Conservation (phyloP, 495 filamentous ascomycete species). For the Neurospora sp. region DNA sequence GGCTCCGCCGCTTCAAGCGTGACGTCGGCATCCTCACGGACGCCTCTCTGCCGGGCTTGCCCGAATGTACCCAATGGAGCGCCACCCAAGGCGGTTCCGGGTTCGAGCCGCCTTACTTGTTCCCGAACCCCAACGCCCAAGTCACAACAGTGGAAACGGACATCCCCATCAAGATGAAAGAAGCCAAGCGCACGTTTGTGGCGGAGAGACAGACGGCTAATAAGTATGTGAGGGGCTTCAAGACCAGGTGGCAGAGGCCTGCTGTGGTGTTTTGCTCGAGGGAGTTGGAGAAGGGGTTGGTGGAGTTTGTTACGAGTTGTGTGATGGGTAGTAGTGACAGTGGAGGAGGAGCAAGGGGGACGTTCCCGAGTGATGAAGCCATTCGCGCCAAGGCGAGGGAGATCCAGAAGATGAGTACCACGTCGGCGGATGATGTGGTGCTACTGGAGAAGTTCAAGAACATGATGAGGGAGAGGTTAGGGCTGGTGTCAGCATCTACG, state of each 20-base stretch:
- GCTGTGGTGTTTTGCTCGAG: slow-evolving; percentile 41
- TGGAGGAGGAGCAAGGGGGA: slow-evolving; percentile 2
- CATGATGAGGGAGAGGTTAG: slow-evolving; percentile 17
- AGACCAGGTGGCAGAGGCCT: slow-evolving; percentile 26
- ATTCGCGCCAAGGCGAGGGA: slow-evolving; percentile 31
- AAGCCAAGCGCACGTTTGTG: slow-evolving; percentile 25
- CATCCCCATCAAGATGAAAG: slow-evolving; percentile 18
- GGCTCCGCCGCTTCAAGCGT: slow-evolving; percentile 60
- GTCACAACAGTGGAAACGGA: not conserved
- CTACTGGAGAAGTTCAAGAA: slow-evolving; percentile 40
- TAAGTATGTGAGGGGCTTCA: slow-evolving; percentile 27
- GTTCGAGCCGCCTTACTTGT: slow-evolving; percentile 36
- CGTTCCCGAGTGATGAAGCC: slow-evolving; percentile 31
- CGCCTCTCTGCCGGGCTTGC: slow-evolving; percentile 34
- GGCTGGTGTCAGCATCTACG: not conserved
- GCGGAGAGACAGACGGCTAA: slow-evolving; percentile 28
- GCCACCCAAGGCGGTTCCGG: slow-evolving; percentile 33
- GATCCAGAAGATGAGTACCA: slow-evolving; percentile 29
- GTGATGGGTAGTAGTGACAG: not conserved
- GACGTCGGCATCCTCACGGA: slow-evolving; percentile 45
- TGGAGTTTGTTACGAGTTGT: slow-evolving; percentile 24
- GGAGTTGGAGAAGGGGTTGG: slow-evolving; percentile 38
- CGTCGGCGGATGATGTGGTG: slow-evolving; percentile 38
- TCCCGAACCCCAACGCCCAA: slow-evolving; percentile 21
- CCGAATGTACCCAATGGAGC: slow-evolving; percentile 26